Conservation (phyloP, 2,329 filamentous ascomycete species). For the Akanthomyces muscarius region DNA sequence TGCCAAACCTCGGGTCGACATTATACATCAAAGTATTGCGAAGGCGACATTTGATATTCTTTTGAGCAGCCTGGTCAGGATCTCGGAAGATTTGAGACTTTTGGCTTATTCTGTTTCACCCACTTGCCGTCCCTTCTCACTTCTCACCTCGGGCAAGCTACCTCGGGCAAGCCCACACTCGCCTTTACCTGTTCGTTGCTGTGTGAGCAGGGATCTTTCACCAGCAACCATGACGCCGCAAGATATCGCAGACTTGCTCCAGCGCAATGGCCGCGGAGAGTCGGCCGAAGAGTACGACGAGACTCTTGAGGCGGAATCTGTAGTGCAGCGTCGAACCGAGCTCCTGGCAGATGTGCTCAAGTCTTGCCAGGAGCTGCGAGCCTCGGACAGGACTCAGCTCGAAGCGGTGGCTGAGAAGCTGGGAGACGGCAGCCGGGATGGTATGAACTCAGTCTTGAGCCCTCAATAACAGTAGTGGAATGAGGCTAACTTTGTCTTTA, state of each 20-base stretch:
- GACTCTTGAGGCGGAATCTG: constrained; percentile 23
- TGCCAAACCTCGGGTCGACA: not conserved
- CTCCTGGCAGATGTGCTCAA: constrained; percentile 37
- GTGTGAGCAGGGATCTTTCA: not conserved
- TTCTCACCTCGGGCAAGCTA: not conserved
- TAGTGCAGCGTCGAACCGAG: constrained; percentile 25
- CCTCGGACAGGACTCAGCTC: constrained; percentile 38
- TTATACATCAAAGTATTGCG: not conserved
- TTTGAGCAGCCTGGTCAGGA: not conserved
- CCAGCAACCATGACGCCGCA: constrained; percentile 30
- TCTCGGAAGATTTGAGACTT: not conserved
- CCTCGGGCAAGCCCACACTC: not conserved
- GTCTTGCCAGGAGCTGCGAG: constrained; percentile 38
- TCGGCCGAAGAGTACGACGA: constrained; percentile 27
- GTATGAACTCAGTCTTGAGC: constrained; percentile 33
- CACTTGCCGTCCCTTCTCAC: not conserved
- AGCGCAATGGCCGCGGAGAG: constrained; percentile 29
- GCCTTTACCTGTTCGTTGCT: not conserved
- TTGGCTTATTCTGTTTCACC: not conserved
- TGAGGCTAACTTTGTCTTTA: constrained; percentile 19
- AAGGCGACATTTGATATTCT: not conserved
- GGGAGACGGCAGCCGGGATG: constrained; percentile 52
- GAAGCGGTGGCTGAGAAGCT: constrained; percentile 48
- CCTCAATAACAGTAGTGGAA: not conserved
- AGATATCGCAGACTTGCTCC: constrained; percentile 36